Percentiles rank a stretch among this genome's conserved stretches.
phyloP scores from a whole-genome alignment of 805 yeast genomes.

The Pichia heedii region DNA sequence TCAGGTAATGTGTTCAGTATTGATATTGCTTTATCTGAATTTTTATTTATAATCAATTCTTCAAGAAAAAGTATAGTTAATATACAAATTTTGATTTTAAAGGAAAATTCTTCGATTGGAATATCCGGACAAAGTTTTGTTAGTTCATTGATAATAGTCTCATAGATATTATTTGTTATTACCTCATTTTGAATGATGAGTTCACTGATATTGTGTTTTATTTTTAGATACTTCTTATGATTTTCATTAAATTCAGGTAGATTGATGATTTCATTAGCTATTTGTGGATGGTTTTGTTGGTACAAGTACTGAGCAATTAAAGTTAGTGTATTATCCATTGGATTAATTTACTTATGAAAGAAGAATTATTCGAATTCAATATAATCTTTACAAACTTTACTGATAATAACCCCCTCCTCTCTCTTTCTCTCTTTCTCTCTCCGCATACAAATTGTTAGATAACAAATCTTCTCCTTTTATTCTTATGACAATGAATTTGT shows the following conservation, averaged over 20 bases:
- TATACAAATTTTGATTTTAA: not conserved
- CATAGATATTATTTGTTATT: not conserved
- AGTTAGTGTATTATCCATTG: constrained; percentile 3
- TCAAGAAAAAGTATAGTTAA: constrained; percentile 5
- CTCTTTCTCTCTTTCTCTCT: too few species aligned
- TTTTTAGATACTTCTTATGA: not conserved
- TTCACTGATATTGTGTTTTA: not conserved
- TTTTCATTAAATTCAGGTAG: constrained; percentile 2
- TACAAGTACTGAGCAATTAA: constrained; percentile 7
- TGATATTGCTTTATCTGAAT: constrained; percentile 1
- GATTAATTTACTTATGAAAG: too few species aligned
- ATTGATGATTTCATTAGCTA: not conserved
- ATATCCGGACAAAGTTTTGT: not conserved
- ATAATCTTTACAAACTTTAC: too few species aligned
- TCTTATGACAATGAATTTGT: too few species aligned
- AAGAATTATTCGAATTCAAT: too few species aligned
- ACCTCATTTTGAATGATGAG: not conserved
- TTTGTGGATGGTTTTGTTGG: not conserved
- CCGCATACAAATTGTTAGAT: too few species aligned
- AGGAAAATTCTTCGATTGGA: not conserved
- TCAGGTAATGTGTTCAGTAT: constrained; percentile 3
- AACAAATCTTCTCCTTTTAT: too few species aligned
- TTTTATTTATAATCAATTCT: constrained; percentile 3
- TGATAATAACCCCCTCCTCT: too few species aligned
- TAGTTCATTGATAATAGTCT: not conserved